phyloP scores from a whole-genome alignment of 108 stramenopile genomes.

The Schizochytrium sp. region DNA sequence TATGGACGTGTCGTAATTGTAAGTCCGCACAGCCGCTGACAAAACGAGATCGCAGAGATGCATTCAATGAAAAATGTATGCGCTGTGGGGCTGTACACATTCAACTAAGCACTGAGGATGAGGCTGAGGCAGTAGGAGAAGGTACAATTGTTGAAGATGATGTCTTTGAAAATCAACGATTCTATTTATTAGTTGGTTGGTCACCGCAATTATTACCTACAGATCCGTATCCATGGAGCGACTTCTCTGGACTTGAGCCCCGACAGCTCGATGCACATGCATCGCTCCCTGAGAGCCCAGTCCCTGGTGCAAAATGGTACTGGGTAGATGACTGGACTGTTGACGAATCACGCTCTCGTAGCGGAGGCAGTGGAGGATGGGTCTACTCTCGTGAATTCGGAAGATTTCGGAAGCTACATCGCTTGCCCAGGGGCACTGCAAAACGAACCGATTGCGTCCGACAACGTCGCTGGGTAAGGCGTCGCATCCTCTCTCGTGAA shows the following conservation, averaged over 20 bases:
- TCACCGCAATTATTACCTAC: conserved; percentile 1
- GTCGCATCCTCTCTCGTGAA: background rate
- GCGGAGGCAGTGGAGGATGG: background rate
- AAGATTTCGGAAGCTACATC: conserved; percentile 25
- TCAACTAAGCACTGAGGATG: background rate
- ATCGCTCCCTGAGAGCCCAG: background rate
- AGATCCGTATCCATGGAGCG: conserved; percentile 24
- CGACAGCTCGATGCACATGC: background rate
- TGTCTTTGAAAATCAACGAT: conserved; percentile 57
- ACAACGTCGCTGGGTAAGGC: conserved; percentile 20
- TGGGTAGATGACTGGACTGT: conserved; percentile 44
- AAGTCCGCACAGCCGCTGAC: conserved; percentile 3
- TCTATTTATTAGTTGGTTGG: conserved; percentile 40
- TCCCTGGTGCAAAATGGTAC: background rate
- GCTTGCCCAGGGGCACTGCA: background rate
- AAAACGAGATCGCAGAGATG: background rate
- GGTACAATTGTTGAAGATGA: conserved; percentile 27
- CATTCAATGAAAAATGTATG: background rate
- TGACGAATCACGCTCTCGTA: background rate
- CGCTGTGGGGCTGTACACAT: conserved; percentile 8
- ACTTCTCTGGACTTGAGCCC: background rate
- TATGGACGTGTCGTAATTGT: conserved; percentile 48
- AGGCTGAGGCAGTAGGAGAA: background rate
- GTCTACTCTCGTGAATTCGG: conserved; percentile 1
- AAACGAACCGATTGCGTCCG: conserved; percentile 42